A percentile compares a stretch with the other conserved stretches of the same genome.
Conservation (phyloP, 768 basidiomycete genomes). For the Rhodotorula paludigena region DNA sequence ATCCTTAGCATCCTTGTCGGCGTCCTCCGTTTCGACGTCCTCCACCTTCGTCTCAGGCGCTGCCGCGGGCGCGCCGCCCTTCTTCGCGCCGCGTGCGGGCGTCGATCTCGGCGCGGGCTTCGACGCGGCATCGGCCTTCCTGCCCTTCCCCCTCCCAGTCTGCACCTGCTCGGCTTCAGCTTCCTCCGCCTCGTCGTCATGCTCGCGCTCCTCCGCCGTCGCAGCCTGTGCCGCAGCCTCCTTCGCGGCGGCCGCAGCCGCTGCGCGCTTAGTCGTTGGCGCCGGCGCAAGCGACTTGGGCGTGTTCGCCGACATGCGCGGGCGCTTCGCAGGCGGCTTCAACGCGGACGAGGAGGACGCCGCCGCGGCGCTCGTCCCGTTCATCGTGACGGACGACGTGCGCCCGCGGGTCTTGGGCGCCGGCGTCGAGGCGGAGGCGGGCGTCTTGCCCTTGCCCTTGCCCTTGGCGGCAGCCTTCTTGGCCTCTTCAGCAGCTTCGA, state of each 20-base stretch:
- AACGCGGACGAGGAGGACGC: too few species aligned
- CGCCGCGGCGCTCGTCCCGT: too few species aligned
- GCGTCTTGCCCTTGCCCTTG: constrained; percentile 7
- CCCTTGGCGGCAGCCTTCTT: background rate
- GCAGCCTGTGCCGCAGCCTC: background rate
- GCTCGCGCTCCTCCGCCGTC: background rate
- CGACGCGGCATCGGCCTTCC: background rate
- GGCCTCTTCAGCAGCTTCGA: background rate
- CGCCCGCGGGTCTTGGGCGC: background rate
- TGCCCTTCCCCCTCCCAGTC: too few species aligned
- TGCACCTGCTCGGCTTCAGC: background rate
- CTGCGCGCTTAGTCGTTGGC: constrained; percentile 1
- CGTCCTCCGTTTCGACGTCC: background rate
- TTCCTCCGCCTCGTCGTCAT: background rate
- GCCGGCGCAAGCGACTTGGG: background rate
- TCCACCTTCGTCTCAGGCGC: background rate
- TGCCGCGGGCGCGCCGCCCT: background rate
- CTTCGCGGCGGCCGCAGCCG: background rate
- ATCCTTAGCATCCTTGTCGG: background rate
- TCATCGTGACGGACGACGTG: too few species aligned
- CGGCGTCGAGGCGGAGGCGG: background rate
- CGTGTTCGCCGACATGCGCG: too few species aligned
- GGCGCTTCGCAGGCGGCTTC: background rate
- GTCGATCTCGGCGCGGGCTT: background rate
- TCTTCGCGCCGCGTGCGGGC: background rate